Base-by-base conservation (phyloP, 2,329 filamentous ascomycete genomes). In the Ascochyta lentis region DNA sequence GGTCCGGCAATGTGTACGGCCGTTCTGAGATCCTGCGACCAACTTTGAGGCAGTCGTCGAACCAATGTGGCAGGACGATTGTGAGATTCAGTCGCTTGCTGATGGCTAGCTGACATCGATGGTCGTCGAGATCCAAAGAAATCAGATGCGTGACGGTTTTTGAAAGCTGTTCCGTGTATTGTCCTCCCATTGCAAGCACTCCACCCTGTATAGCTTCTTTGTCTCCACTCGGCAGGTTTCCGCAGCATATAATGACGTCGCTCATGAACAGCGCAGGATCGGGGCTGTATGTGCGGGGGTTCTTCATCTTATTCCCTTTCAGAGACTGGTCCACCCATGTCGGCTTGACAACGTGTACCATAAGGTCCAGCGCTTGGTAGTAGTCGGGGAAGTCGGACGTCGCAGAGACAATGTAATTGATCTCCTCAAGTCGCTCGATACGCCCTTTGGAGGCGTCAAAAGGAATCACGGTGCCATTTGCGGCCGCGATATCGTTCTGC, bases 11-110 rank as follows among this genome's bases (percentile, higher is more conserved):
- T 19, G 86, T 79, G 71, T 99, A 99, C 0, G 95, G 95, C 6
- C 81, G 79, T 73, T 99, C 95, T 65, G 91, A 89, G 65, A 99
- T 97, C 56, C 91, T 87, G 75, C 92, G 93, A 45, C 94, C 93
- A 26, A 99, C 85, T 76, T 91, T 95, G 64, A 99, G 85, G 76
- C 95, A 99, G 73, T 97, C 94, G 66, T 98, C 94, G 71, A 99
- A 97, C 91, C 95, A 98, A 72, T 98, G 95, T 34, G 95, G 95
- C 48, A 99, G 81, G 16, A 99, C 91, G 56, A 97, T 89, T 76
- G 92, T 93, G 75, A 86, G 86, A 50, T 86, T 86, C 49, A 91
- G 80, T 2, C 83, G 84, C 74, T 88, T 96, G 8, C 83, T 79
- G 39, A 80, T 62, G 0, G 88, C 89, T 49, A 85, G 72, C 58